Base-by-base conservation (phyloP, 1,284 basidiomycete genomes). In the Bondarzewia mesenterica region DNA sequence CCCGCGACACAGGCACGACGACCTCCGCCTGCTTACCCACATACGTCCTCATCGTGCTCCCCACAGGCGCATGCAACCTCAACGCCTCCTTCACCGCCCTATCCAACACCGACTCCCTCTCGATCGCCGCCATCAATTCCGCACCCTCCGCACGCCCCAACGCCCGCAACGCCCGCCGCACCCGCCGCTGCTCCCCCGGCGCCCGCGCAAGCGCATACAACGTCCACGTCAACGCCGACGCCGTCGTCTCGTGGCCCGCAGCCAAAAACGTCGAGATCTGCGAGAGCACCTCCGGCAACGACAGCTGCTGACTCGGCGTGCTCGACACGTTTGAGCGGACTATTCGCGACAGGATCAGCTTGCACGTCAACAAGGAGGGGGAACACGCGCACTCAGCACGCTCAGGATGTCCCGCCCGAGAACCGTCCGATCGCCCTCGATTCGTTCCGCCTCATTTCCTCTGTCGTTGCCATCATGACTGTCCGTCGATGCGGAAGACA, bases 181-280 rank as follows among this genome's bases (percentile, higher is more conserved):
- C 70, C 26, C 65, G 66, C n/a, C 58, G 55, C 60, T 91, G 89
- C 6, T 72, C 65, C 12, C 12, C 26, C 20, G 25, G 47, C 1
- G 66, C 66, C 27, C 68, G 69, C 0, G 80, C 69, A 16, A 91
- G 77, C 22, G 77, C 75, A 60, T 82, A 83, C 1, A 90, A 66
- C 49, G 76, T 78, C 88, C 88, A 93, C 4, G 82, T 77, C 1
- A 87, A 67, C 1, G 83, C 80, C 0, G 78, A 81, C 0, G 73
- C 66, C 15, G 74, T 75, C 4, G 77, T 82, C 59, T 85, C 82
- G 62, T 82, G 74, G 16, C 80, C 78, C 2, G 79, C 79, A n/a
- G 78, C 73, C 42, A 91, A 73, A 61, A 91, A 87, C 0, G 85
- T 90, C 7, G 82, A 80, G 52, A 91, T 86, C 62, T 90, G 86